Percentiles rank a stretch among this genome's conserved stretches.
phyloP scores from a whole-genome alignment of 164 flowering plant genomes.

The Annona cherimola region DNA sequence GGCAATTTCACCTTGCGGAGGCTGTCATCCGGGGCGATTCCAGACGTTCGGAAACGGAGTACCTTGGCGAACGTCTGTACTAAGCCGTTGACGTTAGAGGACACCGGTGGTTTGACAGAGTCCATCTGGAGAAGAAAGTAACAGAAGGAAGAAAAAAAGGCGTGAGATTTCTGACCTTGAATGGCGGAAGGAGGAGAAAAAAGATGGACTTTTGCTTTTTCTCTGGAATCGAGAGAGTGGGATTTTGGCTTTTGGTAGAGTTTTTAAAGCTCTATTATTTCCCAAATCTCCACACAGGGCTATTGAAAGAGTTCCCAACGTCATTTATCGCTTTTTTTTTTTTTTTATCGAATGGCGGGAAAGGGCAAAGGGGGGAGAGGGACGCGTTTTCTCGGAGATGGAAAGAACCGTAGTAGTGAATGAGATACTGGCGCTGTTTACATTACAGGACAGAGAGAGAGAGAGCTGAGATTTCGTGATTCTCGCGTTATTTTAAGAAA shows the following conservation, averaged over 20 bases:
- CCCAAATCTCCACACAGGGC: slow-evolving; percentile 3
- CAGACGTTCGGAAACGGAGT: slow-evolving; percentile 44
- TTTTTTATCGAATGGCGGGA: slow-evolving; percentile 9
- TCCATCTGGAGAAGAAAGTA: slow-evolving; percentile 52
- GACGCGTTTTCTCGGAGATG: not conserved
- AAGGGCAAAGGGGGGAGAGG: slow-evolving; percentile 2
- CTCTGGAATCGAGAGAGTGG: slow-evolving; percentile 28
- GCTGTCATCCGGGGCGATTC: slow-evolving; percentile 43
- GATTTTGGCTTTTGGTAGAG: slow-evolving; percentile 17
- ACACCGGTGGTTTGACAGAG: slow-evolving; percentile 26
- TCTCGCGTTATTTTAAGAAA: not conserved
- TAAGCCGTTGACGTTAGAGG: slow-evolving; percentile 37
- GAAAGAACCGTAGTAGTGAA: not conserved
- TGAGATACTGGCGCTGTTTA: not conserved
- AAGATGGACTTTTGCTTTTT: slow-evolving; percentile 28
- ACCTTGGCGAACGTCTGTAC: slow-evolving; percentile 63
- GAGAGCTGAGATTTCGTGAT: not conserved
- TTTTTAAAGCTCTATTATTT: slow-evolving; percentile 14
- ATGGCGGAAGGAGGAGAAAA: slow-evolving; percentile 2
- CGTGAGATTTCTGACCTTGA: not conserved
- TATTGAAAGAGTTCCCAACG: slow-evolving; percentile 9
- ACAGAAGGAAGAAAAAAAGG: not conserved
- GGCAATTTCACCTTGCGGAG: slow-evolving; percentile 27
- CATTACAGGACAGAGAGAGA: not conserved
- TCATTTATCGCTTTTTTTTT: too few relatives aligned